Evolutionary conservation across 2,329 filamentous ascomycete species (phyloP).

Genomic region (Colletotrichum costaricense): DNA sequence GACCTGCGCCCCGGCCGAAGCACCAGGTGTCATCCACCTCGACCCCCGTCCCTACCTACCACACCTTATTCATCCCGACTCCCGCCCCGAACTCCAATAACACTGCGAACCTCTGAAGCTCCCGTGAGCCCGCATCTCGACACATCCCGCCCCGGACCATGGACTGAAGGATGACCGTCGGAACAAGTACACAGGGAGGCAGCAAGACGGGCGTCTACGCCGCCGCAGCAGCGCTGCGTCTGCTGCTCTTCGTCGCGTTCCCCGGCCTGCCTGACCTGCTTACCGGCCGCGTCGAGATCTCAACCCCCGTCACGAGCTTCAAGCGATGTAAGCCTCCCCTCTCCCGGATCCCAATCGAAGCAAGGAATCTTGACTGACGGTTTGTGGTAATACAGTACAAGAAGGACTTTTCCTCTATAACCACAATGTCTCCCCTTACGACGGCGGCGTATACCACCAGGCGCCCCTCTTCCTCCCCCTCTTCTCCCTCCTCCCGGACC

Average conservation of each 20-base stretch:
- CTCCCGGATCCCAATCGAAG: not conserved
- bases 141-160: slow-evolving; percentile 29
- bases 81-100: slow-evolving; percentile 13
- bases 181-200: slow-evolving; percentile 53
- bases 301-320: slow-evolving; percentile 97
- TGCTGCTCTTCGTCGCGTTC: slow-evolving; percentile 84
- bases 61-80: slow-evolving; percentile 28
- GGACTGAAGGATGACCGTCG: slow-evolving; percentile 33
- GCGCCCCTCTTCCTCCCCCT: slow-evolving; percentile 91
- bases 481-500: slow-evolving; percentile 87
- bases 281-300: slow-evolving; percentile 93
- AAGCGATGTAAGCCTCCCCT: slow-evolving; percentile 79
- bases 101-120: slow-evolving; percentile 5
- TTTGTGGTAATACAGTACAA: slow-evolving; percentile 71
- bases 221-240: slow-evolving; percentile 80
- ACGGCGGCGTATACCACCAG: slow-evolving; percentile 87
- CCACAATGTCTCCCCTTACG: slow-evolving; percentile 96
- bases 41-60: slow-evolving; percentile 23
- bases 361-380: slow-evolving; percentile 11
- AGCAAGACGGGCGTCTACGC: slow-evolving; percentile 70
- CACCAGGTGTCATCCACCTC: slow-evolving; percentile 41
- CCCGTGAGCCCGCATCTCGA: slow-evolving; percentile 11
- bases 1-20: slow-evolving; percentile 18
- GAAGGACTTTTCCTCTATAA: slow-evolving; percentile 97
- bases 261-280: slow-evolving; percentile 86